phyloP scores from a whole-genome alignment of 139 green algal genomes.

The Micractinium conductrix region DNA sequence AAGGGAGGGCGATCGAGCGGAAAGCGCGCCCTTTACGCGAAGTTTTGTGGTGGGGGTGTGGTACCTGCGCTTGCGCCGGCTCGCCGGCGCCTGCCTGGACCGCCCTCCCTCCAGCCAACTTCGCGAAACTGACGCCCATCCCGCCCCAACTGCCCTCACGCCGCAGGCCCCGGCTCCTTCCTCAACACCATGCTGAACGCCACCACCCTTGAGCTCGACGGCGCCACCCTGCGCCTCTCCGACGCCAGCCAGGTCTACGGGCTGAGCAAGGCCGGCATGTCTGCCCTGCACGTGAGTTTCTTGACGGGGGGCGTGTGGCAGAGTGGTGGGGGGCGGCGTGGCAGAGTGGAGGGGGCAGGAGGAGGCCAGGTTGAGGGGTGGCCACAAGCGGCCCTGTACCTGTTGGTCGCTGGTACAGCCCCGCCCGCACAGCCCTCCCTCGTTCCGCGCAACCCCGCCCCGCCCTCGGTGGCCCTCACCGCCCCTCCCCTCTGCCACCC shows the following conservation, averaged over 20 bases:
- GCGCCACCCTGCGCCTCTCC: background rate
- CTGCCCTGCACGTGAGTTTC: slow-evolving; percentile 11
- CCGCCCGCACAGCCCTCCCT: background rate
- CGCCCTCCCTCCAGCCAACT: background rate
- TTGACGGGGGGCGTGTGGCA: too few species aligned
- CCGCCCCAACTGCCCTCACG: background rate
- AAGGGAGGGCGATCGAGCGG: background rate
- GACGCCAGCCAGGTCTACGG: background rate
- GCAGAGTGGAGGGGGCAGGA: background rate
- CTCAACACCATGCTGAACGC: background rate
- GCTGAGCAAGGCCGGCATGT: background rate
- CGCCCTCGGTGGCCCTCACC: background rate
- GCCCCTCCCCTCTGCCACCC: background rate
- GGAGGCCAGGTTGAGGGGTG: background rate
- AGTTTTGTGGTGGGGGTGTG: background rate
- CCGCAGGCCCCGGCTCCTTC: background rate
- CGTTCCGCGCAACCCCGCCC: background rate
- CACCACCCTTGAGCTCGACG: background rate
- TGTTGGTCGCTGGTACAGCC: background rate
- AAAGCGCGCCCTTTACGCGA: background rate
- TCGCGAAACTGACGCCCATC: background rate
- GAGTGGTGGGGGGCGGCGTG: too few species aligned
- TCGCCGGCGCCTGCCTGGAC: background rate
- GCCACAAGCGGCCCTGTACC: background rate
- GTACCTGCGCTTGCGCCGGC: background rate